Conservation (phyloP, 2,329 filamentous ascomycete species). For the Zymoseptoria pseudotritici region DNA sequence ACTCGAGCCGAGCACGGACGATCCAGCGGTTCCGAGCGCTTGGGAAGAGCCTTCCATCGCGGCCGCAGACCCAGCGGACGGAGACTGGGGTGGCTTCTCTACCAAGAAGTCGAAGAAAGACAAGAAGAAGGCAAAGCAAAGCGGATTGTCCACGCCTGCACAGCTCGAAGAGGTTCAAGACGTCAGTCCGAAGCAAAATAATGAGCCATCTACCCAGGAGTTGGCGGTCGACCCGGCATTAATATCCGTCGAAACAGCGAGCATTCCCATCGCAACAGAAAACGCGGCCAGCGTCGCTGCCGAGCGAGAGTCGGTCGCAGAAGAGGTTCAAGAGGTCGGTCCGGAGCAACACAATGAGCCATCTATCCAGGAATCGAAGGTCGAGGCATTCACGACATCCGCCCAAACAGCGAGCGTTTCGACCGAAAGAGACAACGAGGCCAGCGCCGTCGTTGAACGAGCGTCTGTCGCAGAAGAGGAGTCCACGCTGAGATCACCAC, state of each 20-base stretch:
- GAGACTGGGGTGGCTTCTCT: conserved; percentile 15
- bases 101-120: conserved; percentile 35
- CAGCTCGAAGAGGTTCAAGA: background rate
- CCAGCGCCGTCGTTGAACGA: background rate
- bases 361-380: background rate
- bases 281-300: no score
- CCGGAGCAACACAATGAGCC: background rate
- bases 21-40: conserved; percentile 2
- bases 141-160: conserved; percentile 8
- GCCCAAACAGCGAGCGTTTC: background rate
- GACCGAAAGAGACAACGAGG: background rate
- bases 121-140: conserved; percentile 34
- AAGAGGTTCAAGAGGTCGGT: background rate
- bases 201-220: background rate
- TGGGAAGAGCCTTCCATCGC: conserved; percentile 3
- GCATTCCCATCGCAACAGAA: no score
- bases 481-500: background rate
- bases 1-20: background rate
- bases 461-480: background rate
- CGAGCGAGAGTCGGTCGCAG: background rate
- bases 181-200: background rate
- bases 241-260: no score
- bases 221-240: no score
- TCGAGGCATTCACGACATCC: background rate
- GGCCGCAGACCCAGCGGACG: conserved; percentile 7